These are phyloP conservation scores for Triadica sebifera DNA, from an alignment of 345 rosid species.

Conservation along the genomic window DNA sequence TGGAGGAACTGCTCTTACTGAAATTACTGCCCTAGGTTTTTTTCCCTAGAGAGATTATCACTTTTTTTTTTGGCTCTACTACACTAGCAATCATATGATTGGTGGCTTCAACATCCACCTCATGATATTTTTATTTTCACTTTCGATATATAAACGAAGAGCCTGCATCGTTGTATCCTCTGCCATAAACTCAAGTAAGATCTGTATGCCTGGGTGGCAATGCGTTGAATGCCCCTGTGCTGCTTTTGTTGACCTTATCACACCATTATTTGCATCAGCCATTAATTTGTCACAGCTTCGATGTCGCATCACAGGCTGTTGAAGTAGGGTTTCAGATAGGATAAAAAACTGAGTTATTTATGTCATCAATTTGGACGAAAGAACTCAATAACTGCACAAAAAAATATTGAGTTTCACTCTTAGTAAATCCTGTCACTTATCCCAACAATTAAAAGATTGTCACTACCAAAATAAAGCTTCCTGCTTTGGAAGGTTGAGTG, in stretches of 20 bases:
- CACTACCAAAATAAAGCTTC: not conserved
- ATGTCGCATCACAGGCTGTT: not conserved
- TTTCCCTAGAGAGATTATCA: no score
- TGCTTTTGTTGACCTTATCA: not conserved
- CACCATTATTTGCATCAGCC: not conserved
- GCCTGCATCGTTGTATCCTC: not conserved
- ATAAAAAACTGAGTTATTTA: no score
- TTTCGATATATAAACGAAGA: not conserved
- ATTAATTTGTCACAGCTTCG: not conserved
- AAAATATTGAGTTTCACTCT: no score
- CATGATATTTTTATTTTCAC: not conserved
- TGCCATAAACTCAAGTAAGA: not conserved
- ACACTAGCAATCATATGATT: not conserved
- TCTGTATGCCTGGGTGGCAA: not conserved
- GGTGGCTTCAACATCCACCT: not conserved
- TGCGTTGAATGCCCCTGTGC: not conserved
- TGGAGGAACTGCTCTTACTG: no score
- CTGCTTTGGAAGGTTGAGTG: not conserved
- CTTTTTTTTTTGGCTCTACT: not conserved
- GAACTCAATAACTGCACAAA: no score
- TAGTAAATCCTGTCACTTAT: not conserved
- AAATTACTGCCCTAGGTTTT: no score
- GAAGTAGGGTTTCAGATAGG: no score
- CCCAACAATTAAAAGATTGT: not conserved
- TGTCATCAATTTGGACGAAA: no score